Conservation (phyloP, 768 basidiomycete genomes). For the Trametes sanguinea region DNA sequence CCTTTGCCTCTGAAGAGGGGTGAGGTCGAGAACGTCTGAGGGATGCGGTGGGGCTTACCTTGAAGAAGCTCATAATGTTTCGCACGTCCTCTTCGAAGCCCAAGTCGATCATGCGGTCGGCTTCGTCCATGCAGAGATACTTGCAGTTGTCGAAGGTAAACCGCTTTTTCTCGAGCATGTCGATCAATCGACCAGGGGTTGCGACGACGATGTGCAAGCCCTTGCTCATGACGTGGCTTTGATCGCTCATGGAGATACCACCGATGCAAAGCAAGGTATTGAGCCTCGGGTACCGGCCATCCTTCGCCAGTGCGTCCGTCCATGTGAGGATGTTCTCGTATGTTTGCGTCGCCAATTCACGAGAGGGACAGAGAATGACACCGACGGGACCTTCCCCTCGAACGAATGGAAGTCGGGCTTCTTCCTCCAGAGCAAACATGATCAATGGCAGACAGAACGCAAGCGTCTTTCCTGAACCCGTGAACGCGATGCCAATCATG, state of each 20-base stretch:
- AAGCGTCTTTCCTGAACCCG: slow-evolving; percentile 98
- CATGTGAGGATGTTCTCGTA: slow-evolving; percentile 92
- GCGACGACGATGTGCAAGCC: slow-evolving; percentile 96
- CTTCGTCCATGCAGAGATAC: slow-evolving; percentile 98
- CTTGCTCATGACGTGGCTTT: slow-evolving; percentile 85
- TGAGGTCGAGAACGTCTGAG: slow-evolving; percentile 2
- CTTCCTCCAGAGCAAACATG: slow-evolving; percentile 95
- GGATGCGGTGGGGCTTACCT: slow-evolving; percentile 48
- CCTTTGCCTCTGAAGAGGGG: slow-evolving; percentile 73
- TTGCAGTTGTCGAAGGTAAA: slow-evolving; percentile 95
- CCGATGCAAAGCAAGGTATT: slow-evolving; percentile 94
- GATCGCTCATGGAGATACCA: slow-evolving; percentile 98
- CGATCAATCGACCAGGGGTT: slow-evolving; percentile 94
- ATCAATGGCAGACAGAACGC: slow-evolving; percentile 97
- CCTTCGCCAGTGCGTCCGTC: slow-evolving; percentile 79
- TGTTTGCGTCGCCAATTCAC: slow-evolving; percentile 95
- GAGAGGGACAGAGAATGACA: slow-evolving; percentile 92
- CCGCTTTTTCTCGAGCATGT: slow-evolving; percentile 95
- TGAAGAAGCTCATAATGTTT: slow-evolving; percentile 99
- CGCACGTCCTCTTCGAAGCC: slow-evolving; percentile 99
- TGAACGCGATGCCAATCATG: slow-evolving; percentile 98
- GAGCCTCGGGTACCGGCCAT: slow-evolving; percentile 79
- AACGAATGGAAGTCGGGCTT: slow-evolving; percentile 83
- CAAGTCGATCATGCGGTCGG: slow-evolving; percentile 98
- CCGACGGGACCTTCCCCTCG: slow-evolving; percentile 98